Percentiles rank a stretch among this genome's conserved stretches.
These are phyloP conservation scores for Thalassia testudinum DNA, from an alignment of 116 monocot genomes.

Conservation along the genomic window DNA sequence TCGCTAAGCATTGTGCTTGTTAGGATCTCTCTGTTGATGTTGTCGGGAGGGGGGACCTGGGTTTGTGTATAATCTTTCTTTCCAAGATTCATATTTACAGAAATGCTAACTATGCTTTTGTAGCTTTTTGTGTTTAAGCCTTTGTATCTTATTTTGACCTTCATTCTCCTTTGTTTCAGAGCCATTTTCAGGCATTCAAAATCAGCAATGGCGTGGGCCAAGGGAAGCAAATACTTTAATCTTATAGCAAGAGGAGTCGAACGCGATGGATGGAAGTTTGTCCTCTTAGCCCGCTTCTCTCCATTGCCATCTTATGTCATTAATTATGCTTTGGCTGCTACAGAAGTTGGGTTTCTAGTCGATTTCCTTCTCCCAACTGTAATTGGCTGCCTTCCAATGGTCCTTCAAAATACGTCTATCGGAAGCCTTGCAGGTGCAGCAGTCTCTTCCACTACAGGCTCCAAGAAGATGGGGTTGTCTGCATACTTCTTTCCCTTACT, in stretches of 20 bases:
- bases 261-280: constrained; percentile 89
- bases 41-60: too few species aligned
- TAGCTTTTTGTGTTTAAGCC: too few species aligned
- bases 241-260: constrained; percentile 63
- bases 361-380: constrained; percentile 92
- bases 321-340: constrained; percentile 83
- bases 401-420: constrained; percentile 87
- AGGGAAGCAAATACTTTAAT: constrained; percentile 56
- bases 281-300: constrained; percentile 83
- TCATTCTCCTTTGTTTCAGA: constrained; percentile 12
- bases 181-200: constrained; percentile 57
- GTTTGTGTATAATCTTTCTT: too few species aligned
- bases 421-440: constrained; percentile 90
- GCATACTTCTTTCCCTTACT: constrained; percentile 71
- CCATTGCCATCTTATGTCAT: constrained; percentile 85
- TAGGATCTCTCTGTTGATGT: too few species aligned
- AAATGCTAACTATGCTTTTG: too few species aligned
- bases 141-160: too few species aligned
- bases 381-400: constrained; percentile 89
- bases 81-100: too few species aligned
- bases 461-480: constrained; percentile 33
- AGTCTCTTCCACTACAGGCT: constrained; percentile 40
- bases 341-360: constrained; percentile 53
- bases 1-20: too few species aligned
- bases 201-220: constrained; percentile 62